Evolutionary conservation across 352 stramenopile genomes (phyloP), one percentile per base, ranked within the genome.

Genomic region (Peronospora belbahrii): DNA sequence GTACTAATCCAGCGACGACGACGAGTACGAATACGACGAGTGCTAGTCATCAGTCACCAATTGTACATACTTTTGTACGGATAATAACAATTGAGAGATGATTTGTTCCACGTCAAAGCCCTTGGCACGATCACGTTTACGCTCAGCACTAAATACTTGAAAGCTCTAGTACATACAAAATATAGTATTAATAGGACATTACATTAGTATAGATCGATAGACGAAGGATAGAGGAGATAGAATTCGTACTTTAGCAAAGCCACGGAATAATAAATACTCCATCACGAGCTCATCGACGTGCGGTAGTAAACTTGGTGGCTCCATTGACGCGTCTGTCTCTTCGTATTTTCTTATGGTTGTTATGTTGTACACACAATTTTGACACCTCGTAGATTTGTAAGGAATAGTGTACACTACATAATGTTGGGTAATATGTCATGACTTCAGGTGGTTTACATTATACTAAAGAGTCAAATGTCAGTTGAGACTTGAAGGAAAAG

Each of bases 241-340:
- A 5, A 2, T 1, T 35, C 14, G 14, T 3, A 74, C 73, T 67
- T 88, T 88, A 19, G 80, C 88, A 56, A 91, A 91, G 25, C 80
- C 80, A 4, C 80, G 66, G 63, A 91, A 91, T 46, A 91, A 74
- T 38, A 91, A 56, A 53, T 91, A 91, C 62, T 91, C 80, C 69
- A 91, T 84, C 48, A 91, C 62, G 23, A 91, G 67, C 62, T 91
- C 80, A 46, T 88, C 80, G 42, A 91, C 76, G 55, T 85, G 77
- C 52, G 80, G 71, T 36, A 91, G 58, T 18, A 86, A 55, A 36
- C 56, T 69, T 38, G 62, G 57, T 24, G 69, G 45, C 41, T 68
- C 43, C 59, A 71, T 68, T 25, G n/a, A 6, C 24, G 56, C 36
- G 15, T 25, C 32, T 38, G 23, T 53, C 43, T 24, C 30, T 58